Conservation (phyloP, 1,284 basidiomycete species). For the Pyrrhoderma noxium region DNA sequence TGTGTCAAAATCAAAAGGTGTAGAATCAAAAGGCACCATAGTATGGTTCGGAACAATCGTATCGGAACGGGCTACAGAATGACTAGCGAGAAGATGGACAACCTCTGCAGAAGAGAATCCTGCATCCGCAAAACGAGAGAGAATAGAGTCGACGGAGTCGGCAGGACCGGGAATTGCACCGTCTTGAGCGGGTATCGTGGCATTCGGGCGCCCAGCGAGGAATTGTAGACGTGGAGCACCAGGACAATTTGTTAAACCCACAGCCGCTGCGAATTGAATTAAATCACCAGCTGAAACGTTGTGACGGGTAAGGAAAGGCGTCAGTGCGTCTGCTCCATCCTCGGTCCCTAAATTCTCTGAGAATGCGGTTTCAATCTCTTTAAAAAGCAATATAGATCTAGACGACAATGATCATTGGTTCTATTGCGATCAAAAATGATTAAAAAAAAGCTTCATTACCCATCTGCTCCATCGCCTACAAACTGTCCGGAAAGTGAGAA, state of each 20-base stretch:
- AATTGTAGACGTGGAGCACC: constrained; percentile 26
- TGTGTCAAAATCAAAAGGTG: constrained; percentile 21
- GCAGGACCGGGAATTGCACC: constrained; percentile 25
- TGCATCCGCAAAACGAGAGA: constrained; percentile 22
- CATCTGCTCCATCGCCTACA: constrained; percentile 15
- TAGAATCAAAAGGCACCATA: constrained; percentile 20
- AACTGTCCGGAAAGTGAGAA: constrained; percentile 17
- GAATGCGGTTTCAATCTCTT: constrained; percentile 19
- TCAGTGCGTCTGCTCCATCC: constrained; percentile 24
- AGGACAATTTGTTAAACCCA: constrained; percentile 27
- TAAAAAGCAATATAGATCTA: background rate
- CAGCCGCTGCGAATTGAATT: constrained; percentile 28
- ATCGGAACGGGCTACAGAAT: constrained; percentile 20
- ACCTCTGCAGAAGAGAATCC: constrained; percentile 27
- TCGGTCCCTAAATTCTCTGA: constrained; percentile 26
- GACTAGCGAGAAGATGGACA: constrained; percentile 24
- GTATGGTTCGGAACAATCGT: constrained; percentile 15
- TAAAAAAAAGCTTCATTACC: background rate
- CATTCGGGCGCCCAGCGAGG: constrained; percentile 22
- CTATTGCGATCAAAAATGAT: background rate
- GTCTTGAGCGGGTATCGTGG: constrained; percentile 25
- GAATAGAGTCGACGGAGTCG: constrained; percentile 25
- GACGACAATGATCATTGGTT: background rate
- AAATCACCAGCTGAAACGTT: constrained; percentile 26
- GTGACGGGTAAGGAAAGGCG: constrained; percentile 23